These are phyloP conservation scores for Labyrinthula sp. DNA, from an alignment of 352 stramenopile species.

Conservation along the genomic window DNA sequence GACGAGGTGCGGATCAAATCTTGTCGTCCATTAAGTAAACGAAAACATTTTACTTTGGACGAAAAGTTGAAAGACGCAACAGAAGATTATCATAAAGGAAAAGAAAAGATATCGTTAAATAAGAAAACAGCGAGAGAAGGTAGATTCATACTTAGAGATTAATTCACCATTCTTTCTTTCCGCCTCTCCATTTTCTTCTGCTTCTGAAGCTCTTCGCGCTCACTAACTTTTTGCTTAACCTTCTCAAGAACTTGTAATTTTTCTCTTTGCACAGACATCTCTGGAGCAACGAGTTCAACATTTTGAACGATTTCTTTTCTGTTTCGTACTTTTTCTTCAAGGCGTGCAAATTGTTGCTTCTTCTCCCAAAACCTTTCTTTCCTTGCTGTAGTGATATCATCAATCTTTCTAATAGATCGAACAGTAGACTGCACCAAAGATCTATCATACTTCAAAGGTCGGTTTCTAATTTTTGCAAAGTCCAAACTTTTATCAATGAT, in stretches of 20 bases:
- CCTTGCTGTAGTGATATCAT: constrained; percentile 83
- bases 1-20: no score
- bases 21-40: no score
- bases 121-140: no score
- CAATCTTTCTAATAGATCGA: constrained; percentile 86
- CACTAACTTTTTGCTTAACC: constrained; percentile 16
- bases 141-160: no score
- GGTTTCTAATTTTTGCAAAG: constrained; percentile 95
- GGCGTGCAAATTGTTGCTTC: constrained; percentile 57
- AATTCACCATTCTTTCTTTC: no score
- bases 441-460: constrained; percentile 95
- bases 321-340: constrained; percentile 13
- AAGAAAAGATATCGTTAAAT: no score
- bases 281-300: constrained; percentile 24
- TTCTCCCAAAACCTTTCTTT: constrained; percentile 91
- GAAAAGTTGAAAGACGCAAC: no score
- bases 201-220: no score
- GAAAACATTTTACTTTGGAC: no score
- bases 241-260: constrained; percentile 23
- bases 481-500: constrained; percentile 97
- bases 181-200: no score
- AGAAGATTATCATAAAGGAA: no score
- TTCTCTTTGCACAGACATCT: constrained; percentile 23
- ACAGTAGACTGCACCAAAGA: constrained; percentile 95
- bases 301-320: constrained; percentile 27